Conservation (phyloP, 331 rosid species). For the Pyrus hybrid region DNA sequence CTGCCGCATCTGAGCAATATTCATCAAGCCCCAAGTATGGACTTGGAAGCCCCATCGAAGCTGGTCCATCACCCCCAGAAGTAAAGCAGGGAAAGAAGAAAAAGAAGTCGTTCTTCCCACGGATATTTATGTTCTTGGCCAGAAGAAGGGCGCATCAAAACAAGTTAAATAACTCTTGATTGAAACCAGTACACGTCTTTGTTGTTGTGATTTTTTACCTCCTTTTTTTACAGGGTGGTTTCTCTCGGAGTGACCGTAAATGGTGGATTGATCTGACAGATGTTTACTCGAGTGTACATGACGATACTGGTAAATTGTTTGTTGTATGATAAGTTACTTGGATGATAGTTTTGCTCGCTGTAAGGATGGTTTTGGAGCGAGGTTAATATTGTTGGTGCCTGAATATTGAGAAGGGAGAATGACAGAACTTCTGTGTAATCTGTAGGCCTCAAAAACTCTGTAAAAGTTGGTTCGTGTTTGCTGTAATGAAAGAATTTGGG, state of each 20-base stretch:
- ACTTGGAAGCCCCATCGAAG: conserved; percentile 18
- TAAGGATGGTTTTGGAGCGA: conserved; percentile 20
- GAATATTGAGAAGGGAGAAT: conserved; percentile 1
- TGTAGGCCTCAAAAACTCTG: too few species aligned
- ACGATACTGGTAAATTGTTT: conserved; percentile 34
- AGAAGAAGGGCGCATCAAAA: conserved; percentile 41
- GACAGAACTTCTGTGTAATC: conserved; percentile 4
- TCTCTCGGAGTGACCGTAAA: conserved; percentile 22
- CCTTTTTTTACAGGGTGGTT: conserved; percentile 12
- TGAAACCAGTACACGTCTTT: conserved; percentile 6
- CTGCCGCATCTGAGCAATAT: conserved; percentile 13
- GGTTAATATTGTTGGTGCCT: neutral
- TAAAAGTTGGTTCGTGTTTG: conserved; percentile 19
- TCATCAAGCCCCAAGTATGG: conserved; percentile 36
- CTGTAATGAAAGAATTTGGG: conserved; percentile 26
- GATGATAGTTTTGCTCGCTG: conserved; percentile 24
- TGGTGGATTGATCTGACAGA: neutral
- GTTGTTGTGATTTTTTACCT: conserved; percentile 19
- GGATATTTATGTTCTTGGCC: conserved; percentile 76
- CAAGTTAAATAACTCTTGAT: conserved; percentile 34
- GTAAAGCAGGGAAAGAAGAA: conserved; percentile 65
- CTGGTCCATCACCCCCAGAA: conserved; percentile 50
- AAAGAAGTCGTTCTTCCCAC: conserved; percentile 69
- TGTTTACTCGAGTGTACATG: conserved; percentile 36
- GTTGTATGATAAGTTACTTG: conserved; percentile 40